Conservation (phyloP, 768 basidiomycete genomes). For the Amyloporia xantha region DNA sequence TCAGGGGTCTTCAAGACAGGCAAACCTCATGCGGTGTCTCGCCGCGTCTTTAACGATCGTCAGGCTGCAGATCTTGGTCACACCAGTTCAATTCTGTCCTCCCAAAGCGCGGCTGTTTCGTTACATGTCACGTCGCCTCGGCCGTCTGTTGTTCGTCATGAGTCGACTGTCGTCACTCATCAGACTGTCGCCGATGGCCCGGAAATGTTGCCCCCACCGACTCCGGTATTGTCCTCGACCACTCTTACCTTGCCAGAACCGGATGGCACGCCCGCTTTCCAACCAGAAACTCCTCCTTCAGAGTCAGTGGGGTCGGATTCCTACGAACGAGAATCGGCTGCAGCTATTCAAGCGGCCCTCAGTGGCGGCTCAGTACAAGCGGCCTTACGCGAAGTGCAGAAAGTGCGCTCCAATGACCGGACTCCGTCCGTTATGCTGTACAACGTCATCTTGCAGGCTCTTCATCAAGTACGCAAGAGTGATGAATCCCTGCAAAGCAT, state of each 20-base stretch:
- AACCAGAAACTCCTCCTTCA: not conserved
- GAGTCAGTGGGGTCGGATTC: not conserved
- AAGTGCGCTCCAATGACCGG: not conserved
- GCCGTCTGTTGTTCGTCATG: not conserved
- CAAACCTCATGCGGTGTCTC: slow-evolving; percentile 42
- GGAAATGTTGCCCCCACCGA: not conserved
- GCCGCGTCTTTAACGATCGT: not conserved
- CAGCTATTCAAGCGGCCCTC: not conserved
- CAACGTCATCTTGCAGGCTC: not conserved
- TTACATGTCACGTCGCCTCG: not conserved
- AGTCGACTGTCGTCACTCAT: not conserved
- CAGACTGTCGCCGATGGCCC: not conserved
- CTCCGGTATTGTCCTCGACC: not conserved
- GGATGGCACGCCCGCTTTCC: not conserved
- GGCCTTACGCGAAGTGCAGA: not conserved
- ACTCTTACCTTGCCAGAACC: not conserved
- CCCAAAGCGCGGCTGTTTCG: not conserved
- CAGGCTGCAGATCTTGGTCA: not conserved
- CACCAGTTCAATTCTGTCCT: not conserved
- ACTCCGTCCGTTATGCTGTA: not conserved
- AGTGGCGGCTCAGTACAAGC: not conserved
- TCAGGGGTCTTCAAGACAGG: slow-evolving; percentile 58
- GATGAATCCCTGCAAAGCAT: slow-evolving; percentile 53
- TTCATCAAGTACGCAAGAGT: slow-evolving; percentile 36
- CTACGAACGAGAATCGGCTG: not conserved